Base-by-base conservation (phyloP, 768 basidiomycete genomes). In the Termitomyces sp. region DNA sequence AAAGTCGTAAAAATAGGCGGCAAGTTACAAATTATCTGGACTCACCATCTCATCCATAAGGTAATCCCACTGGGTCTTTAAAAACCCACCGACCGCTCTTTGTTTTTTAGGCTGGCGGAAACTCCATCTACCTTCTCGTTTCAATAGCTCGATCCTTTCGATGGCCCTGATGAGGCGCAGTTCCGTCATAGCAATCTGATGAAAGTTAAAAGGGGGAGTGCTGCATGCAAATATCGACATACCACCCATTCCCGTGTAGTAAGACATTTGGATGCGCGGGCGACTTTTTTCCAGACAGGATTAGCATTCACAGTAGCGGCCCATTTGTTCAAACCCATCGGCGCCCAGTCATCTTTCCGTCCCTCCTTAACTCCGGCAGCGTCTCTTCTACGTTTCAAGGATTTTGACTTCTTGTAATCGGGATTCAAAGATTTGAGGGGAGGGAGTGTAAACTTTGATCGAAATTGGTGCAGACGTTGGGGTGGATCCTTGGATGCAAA, bases 61-160 rank as follows among this genome's bases (percentile, higher is more conserved):
- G 71, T 94, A 90, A 69, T 98, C 97, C 93, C 93, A 95, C 66
- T 98, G 94, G 0, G 88, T 84, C 73, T 95, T 97, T 2, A 77
- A 75, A 50, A 87, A 63, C 1, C 86, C 85, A 22, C 87, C 85
- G 18, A 94, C 79, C 29, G 85, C 88, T 58, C 90, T 80, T 66
- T 95, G 92, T 71, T 94, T 96, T 73, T 96, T 98, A 10, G 94
- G 94, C 66, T 99, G 97, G 53, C 96, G 77, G 65, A 96, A 92
- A 62, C 90, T 89, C 96, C 97, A 99, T 36, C 84, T 77, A 4
- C 86, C 87, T 12, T 81, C 81, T 28, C 83, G 80, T 70, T 97
- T 95, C 57, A 98, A 79, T 29, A 75, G 70, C 58, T 98, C 94
- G 49, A 99, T 86, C 12, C 88, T 81, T 48, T 95, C 92, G 61